Conservation (phyloP, 768 basidiomycete species). For the Coprinopsis cinerea region DNA sequence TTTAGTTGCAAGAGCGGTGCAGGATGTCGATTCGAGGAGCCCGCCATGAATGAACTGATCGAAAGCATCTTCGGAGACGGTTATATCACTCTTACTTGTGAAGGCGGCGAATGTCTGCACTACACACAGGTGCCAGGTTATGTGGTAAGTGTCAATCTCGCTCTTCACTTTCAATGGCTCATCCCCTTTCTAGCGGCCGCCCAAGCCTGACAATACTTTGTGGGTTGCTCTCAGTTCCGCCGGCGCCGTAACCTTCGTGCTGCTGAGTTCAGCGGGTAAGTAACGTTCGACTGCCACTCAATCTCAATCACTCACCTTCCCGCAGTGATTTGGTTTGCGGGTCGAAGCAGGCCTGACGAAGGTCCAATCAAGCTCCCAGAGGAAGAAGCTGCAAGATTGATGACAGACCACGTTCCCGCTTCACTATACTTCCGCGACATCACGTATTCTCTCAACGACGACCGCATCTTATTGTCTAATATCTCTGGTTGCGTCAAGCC, state of each 20-base stretch:
- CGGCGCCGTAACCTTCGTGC: slow-evolving; percentile 68
- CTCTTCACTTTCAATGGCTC: neutral
- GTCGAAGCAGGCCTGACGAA: slow-evolving; percentile 64
- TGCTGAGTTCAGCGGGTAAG: slow-evolving; percentile 59
- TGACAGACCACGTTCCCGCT: slow-evolving; percentile 93
- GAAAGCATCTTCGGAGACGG: slow-evolving; percentile 89
- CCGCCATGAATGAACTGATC: slow-evolving; percentile 95
- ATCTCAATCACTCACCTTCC: neutral
- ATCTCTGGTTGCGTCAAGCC: slow-evolving; percentile 83
- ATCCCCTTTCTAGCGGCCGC: slow-evolving; percentile 47
- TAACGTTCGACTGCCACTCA: neutral
- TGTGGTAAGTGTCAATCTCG: slow-evolving; percentile 39
- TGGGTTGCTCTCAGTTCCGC: slow-evolving; percentile 86
- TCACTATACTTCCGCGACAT: slow-evolving; percentile 86
- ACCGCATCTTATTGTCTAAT: slow-evolving; percentile 65
- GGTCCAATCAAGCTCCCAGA: slow-evolving; percentile 75
- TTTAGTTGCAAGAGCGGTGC: slow-evolving; percentile 72
- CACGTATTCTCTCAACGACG: slow-evolving; percentile 64
- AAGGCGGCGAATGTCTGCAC: slow-evolving; percentile 91
- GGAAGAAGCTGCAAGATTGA: slow-evolving; percentile 74
- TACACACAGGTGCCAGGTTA: slow-evolving; percentile 95
- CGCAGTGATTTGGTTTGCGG: slow-evolving; percentile 84
- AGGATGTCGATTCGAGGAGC: slow-evolving; percentile 90
- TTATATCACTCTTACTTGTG: slow-evolving; percentile 81
- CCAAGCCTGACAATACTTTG: slow-evolving; percentile 73